Conservation (phyloP, 345 rosid genomes). For the Rhodamnia argentea region DNA sequence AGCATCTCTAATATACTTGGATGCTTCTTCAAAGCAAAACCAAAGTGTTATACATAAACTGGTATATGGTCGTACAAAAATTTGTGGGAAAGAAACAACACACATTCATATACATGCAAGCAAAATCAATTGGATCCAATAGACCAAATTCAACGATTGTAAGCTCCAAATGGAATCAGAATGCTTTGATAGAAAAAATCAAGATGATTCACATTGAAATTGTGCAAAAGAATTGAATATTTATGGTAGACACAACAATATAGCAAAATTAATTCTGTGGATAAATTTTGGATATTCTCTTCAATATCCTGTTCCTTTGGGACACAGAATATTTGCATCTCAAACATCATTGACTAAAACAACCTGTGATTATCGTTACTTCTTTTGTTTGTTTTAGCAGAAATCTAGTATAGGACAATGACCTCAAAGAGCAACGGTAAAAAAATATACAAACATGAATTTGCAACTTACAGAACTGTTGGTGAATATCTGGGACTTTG, state of each 20-base stretch:
- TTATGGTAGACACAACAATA: not conserved
- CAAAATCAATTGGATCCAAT: not conserved
- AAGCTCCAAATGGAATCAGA: not conserved
- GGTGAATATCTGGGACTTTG: conserved; percentile 83
- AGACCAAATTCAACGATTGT: not conserved
- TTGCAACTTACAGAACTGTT: conserved; percentile 72
- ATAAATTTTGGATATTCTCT: not conserved
- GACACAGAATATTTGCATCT: not conserved
- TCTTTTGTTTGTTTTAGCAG: not conserved
- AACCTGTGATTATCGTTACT: not conserved
- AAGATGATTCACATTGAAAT: not conserved
- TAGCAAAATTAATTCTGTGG: not conserved
- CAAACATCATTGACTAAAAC: not conserved
- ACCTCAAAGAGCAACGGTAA: not conserved
- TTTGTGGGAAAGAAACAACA: not conserved
- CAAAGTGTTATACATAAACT: not conserved
- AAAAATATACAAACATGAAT: not conserved
- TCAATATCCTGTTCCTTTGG: not conserved
- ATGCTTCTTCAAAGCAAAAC: not conserved
- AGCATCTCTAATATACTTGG: not conserved
- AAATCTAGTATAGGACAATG: not conserved
- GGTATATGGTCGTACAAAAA: not conserved
- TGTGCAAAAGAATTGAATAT: not conserved
- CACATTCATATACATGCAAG: not conserved
- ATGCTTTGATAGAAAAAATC: not conserved